These are phyloP conservation scores for Cryoendolithus antarcticus DNA, from an alignment of 2,329 filamentous ascomycete genomes.

Conservation along the genomic window DNA sequence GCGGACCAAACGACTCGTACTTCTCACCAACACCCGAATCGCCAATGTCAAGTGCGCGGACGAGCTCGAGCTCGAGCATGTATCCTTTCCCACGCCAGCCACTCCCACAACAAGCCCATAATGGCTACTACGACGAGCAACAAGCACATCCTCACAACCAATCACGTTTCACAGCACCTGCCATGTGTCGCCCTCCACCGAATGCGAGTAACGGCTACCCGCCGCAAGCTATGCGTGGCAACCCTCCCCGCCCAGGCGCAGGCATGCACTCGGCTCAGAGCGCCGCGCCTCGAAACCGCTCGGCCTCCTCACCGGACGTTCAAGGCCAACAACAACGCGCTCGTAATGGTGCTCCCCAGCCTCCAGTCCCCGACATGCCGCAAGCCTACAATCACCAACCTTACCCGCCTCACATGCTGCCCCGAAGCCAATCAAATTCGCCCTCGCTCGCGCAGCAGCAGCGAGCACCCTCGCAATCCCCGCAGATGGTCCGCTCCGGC, in stretches of 20 bases:
- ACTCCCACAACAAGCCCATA: conserved; percentile 37
- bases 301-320: conserved; percentile 92
- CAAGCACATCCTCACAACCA: conserved; percentile 35
- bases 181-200: conserved; percentile 69
- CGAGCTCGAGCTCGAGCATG: conserved; percentile 57
- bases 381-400: conserved; percentile 12
- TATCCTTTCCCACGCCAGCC: conserved; percentile 69
- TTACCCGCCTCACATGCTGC: conserved; percentile 26
- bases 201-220: conserved; percentile 58
- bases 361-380: conserved; percentile 22
- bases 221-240: conserved; percentile 9
- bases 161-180: conserved; percentile 71
- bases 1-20: conserved; percentile 65
- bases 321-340: conserved; percentile 52
- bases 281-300: conserved; percentile 55
- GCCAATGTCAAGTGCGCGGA: conserved; percentile 61
- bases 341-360: conserved; percentile 43
- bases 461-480: background rate
- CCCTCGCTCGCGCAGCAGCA: conserved; percentile 31
- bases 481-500: too few relatives aligned
- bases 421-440: conserved; percentile 71
- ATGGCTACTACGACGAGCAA: conserved; percentile 56
- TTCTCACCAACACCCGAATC: conserved; percentile 82
- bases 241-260: conserved; percentile 1
- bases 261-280: conserved; percentile 44